Evolutionary conservation across 306 rosid species (phyloP), one percentile per base, ranked within the genome.

Genomic region (Rosa multiflora): DNA sequence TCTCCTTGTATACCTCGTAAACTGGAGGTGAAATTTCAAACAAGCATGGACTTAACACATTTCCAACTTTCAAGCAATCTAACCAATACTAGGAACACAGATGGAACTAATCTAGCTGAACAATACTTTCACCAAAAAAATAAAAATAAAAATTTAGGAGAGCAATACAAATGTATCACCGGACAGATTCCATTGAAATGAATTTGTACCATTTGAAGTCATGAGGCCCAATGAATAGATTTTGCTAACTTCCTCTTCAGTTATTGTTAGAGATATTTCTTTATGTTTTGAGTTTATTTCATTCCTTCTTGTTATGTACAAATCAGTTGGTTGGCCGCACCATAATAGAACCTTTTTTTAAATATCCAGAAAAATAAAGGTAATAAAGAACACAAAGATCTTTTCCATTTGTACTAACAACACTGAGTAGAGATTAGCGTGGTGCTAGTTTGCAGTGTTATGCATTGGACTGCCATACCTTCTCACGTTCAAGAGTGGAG

Each of bases 401-500:
- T 39, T 53, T 74, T 21, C n/a, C 78, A 42, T 74, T 48, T 15
- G n/a, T 40, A 21, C 21, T 1, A 23, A 68, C 3, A 10, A n/a
- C n/a, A 43, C 35, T 23, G 29, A 71, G 44, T 10, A 35, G 78
- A 81, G 47, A 73, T 53, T 20, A 79, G n/a, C 6, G 58, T 5
- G 9, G 58, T 69, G 62, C 68, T 46, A 13, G 9, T 58, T 49
- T 14, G 73, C 40, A 37, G 20, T 62, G 15, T 44, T 35, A n/a
- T 39, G 71, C 17, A 49, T 61, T 53, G 62, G 39, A 80, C 70
- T 68, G 48, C 75, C 79, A 69, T 74, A 96, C 98, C 97, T 96
- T 86, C 75, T 91, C 82, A 96, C 82, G 77, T 88, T 96, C 82
- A 96, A 80, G 85, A 96, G 98, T 2, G 99, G 99, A 84, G 98